Evolutionary conservation across 768 basidiomycete species (phyloP).

Genomic region (Arthromyces matolae): DNA sequence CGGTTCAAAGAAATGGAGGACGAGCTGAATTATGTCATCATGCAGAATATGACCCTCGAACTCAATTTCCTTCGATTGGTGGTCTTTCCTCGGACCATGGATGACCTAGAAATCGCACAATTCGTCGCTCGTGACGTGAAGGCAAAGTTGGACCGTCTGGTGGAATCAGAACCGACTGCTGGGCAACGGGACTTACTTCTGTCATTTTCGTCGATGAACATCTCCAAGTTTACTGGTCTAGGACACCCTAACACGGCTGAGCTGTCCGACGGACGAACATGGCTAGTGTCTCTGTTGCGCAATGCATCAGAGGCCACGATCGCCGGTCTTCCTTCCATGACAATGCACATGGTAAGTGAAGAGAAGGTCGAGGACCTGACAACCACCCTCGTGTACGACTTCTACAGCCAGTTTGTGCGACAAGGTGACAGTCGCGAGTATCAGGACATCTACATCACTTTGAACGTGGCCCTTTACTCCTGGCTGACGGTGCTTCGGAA

Average conservation of each 20-base stretch:
- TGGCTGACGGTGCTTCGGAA: slow-evolving; percentile 79
- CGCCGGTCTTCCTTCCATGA: slow-evolving; percentile 79
- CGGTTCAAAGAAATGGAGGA: slow-evolving; percentile 67
- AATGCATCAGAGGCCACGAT: slow-evolving; percentile 68
- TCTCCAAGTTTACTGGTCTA: slow-evolving; percentile 68
- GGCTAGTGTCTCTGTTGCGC: slow-evolving; percentile 60
- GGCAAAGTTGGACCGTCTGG: slow-evolving; percentile 65
- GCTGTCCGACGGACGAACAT: slow-evolving; percentile 43
- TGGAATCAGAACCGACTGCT: slow-evolving; percentile 45
- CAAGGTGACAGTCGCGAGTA: slow-evolving; percentile 48
- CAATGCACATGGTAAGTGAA: slow-evolving; percentile 75
- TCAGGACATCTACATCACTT: slow-evolving; percentile 81
- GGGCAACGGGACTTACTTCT: slow-evolving; percentile 64
- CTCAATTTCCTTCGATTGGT: slow-evolving; percentile 63
- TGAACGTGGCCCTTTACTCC: slow-evolving; percentile 78
- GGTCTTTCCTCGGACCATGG: slow-evolving; percentile 77
- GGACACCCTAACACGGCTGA: slow-evolving; percentile 43
- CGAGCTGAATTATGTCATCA: slow-evolving; percentile 56
- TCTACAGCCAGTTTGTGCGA: slow-evolving; percentile 65
- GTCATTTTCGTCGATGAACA: slow-evolving; percentile 72
- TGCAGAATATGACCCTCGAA: slow-evolving; percentile 71
- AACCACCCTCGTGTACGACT: slow-evolving; percentile 58
- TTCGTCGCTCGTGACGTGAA: slow-evolving; percentile 65
- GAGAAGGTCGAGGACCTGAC: slow-evolving; percentile 42
- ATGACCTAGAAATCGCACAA: slow-evolving; percentile 73